A percentile compares a stretch with the other conserved stretches of the same genome.
Evolutionary conservation across 768 basidiomycete species (phyloP).

Genomic region (Candolleomyces aberdarensis): DNA sequence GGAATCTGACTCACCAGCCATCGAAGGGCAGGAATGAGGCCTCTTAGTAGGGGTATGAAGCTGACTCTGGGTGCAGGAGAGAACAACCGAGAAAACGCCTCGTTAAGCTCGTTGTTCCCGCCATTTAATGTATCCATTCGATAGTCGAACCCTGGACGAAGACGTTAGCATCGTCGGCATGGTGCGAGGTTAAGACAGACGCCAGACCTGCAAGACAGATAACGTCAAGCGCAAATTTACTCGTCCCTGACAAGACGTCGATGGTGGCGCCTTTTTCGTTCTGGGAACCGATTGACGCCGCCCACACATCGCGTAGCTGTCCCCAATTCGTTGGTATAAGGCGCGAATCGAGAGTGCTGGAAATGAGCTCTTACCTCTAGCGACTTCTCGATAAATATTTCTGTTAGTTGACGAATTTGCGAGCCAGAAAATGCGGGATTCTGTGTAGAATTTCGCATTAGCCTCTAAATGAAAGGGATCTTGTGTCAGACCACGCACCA

Average conservation of each 20-base stretch:
- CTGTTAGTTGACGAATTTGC: slow-evolving; percentile 56
- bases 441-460: slow-evolving; percentile 21
- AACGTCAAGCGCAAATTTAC: slow-evolving; percentile 8
- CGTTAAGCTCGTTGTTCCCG: slow-evolving; percentile 43
- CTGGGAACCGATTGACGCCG: not conserved
- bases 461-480: too few relatives aligned
- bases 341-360: not conserved
- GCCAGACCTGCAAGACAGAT: slow-evolving; percentile 8
- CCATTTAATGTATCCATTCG: slow-evolving; percentile 20
- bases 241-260: slow-evolving; percentile 6
- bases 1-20: slow-evolving; percentile 26
- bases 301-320: slow-evolving; percentile 1
- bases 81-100: slow-evolving; percentile 47
- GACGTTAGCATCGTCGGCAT: too few relatives aligned
- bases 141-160: slow-evolving; percentile 25
- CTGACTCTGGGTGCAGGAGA: slow-evolving; percentile 33
- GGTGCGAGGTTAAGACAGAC: not conserved
- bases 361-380: slow-evolving; percentile 32
- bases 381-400: slow-evolving; percentile 56
- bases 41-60: slow-evolving; percentile 24
- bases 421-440: slow-evolving; percentile 66
- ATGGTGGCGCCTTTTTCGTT: not conserved
- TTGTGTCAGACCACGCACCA: slow-evolving; percentile 21
- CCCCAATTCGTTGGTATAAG: too few relatives aligned
- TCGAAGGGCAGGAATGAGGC: slow-evolving; percentile 33